Conservation (phyloP, 208 protist genomes). For the Trypanosoma mega region DNA sequence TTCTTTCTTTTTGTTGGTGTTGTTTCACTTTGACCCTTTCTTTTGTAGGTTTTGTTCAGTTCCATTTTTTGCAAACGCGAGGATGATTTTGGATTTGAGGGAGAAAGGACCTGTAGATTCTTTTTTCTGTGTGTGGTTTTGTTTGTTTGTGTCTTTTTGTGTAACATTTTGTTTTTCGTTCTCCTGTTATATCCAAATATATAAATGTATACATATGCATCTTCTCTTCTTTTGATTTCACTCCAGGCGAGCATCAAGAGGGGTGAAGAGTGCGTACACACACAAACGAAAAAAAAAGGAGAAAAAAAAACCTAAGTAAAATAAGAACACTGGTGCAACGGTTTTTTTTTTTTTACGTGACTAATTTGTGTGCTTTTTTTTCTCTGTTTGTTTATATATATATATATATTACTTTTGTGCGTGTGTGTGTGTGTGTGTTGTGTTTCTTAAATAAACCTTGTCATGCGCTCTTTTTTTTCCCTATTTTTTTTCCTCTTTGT, state of each 20-base stretch:
- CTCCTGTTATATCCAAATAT: too few relatives aligned
- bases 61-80: too few relatives aligned
- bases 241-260: neutral
- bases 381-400: too few relatives aligned
- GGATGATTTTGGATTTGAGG: too few relatives aligned
- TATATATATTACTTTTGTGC: too few relatives aligned
- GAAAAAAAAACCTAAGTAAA: constrained; percentile 7
- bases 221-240: neutral
- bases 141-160: constrained; percentile 14
- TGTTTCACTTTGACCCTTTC: too few relatives aligned
- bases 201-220: neutral
- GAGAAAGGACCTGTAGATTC: too few relatives aligned
- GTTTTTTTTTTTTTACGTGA: constrained; percentile 19
- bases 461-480: constrained; percentile 6
- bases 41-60: too few relatives aligned
- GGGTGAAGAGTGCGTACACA: too few relatives aligned
- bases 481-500: constrained; percentile 4
- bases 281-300: neutral
- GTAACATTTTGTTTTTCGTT: constrained; percentile 19
- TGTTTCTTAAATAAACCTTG: neutral
- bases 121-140: neutral
- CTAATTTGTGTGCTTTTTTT: too few relatives aligned
- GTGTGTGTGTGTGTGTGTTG: too few relatives aligned
- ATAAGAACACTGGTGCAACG: neutral
- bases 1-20: neutral